Evolutionary conservation across 169 alveolate genomes (phyloP).

Genomic region (Babesia gibsoni): DNA sequence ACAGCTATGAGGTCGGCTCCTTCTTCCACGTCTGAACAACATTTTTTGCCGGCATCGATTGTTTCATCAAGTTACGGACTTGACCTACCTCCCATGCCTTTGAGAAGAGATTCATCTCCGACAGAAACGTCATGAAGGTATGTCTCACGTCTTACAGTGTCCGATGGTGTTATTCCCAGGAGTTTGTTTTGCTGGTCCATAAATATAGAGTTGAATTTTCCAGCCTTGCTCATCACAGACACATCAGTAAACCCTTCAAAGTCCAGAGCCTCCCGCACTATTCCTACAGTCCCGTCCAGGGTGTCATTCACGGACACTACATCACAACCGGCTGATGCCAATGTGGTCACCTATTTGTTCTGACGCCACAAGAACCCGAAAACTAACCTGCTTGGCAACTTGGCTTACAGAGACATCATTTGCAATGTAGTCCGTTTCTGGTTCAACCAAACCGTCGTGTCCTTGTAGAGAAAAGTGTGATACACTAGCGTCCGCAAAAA

Average conservation of each 20-base stretch:
- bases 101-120: conserved; percentile 17
- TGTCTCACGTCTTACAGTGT: conserved; percentile 21
- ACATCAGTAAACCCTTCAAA: conserved; percentile 60
- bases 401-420: conserved; percentile 52
- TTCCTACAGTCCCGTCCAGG: conserved; percentile 44
- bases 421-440: conserved; percentile 33
- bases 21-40: conserved; percentile 59
- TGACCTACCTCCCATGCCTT: conserved; percentile 27
- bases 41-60: background rate
- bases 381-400: conserved; percentile 54
- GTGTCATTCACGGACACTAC: conserved; percentile 41
- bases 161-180: conserved; percentile 31
- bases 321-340: conserved; percentile 56
- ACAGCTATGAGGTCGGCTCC: conserved; percentile 72
- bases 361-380: background rate
- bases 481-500: conserved; percentile 57
- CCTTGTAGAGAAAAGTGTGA: conserved; percentile 47
- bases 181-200: conserved; percentile 1
- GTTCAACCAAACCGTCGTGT: conserved; percentile 52
- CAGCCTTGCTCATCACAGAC: conserved; percentile 42
- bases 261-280: conserved; percentile 49
- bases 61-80: background rate
- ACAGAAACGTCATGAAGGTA: conserved; percentile 46
- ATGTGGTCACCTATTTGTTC: conserved; percentile 15
- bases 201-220: conserved; percentile 34